A percentile compares a stretch with the other conserved stretches of the same genome.
Conservation (phyloP, 2,329 filamentous ascomycete species). For the Huntiella decipiens region DNA sequence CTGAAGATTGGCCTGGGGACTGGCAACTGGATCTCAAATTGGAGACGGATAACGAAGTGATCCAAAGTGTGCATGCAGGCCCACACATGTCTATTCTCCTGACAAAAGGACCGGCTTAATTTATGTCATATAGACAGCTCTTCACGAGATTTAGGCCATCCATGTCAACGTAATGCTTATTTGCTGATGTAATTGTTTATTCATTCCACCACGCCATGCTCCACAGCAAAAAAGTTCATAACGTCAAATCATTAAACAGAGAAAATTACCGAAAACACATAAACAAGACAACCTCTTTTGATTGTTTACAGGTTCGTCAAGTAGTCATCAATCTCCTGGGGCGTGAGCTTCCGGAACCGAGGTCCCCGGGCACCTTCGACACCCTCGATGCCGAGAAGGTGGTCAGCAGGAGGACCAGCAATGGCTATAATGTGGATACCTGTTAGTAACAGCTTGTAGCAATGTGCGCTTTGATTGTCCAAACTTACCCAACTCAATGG, state of each 20-base stretch:
- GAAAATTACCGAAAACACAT: conserved; percentile 5
- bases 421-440: conserved; percentile 41
- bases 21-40: conserved; percentile 22
- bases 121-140: background rate
- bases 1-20: conserved; percentile 12
- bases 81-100: conserved; percentile 31
- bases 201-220: conserved; percentile 6
- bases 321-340: conserved; percentile 98
- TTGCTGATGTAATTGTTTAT: conserved; percentile 9
- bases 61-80: conserved; percentile 27
- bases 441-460: conserved; percentile 15
- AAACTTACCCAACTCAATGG: conserved; percentile 78
- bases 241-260: conserved; percentile 11
- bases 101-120: background rate
- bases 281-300: background rate
- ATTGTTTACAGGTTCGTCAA: conserved; percentile 74
- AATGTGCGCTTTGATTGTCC: background rate
- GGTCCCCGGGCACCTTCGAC: conserved; percentile 71
- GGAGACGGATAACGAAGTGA: conserved; percentile 16
- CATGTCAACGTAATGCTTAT: background rate
- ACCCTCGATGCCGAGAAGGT: conserved; percentile 78
- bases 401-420: conserved; percentile 81
- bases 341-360: conserved; percentile 81
- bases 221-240: conserved; percentile 10
- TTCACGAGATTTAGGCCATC: background rate